These are phyloP conservation scores for Fusarium lateritium DNA, from an alignment of 2,329 filamentous ascomycete species.

Conservation along the genomic window DNA sequence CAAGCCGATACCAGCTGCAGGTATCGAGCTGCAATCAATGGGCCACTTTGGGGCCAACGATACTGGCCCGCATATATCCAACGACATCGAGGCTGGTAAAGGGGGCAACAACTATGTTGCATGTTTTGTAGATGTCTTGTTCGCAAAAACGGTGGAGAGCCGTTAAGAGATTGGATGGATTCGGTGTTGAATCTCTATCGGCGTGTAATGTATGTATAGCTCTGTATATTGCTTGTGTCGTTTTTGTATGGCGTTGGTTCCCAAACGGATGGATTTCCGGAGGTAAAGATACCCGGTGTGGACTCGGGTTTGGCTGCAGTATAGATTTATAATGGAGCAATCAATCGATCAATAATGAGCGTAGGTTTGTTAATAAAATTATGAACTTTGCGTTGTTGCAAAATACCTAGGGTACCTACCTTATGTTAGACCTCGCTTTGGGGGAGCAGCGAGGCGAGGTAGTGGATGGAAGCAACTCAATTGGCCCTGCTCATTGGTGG, in stretches of 20 bases:
- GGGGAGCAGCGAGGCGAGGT: background rate
- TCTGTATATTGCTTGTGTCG: background rate
- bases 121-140: constrained; percentile 47
- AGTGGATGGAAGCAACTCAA: background rate
- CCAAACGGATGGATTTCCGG: background rate
- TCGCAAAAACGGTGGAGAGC: constrained; percentile 46
- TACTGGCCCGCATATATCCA: constrained; percentile 30
- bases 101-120: constrained; percentile 30
- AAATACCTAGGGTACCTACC: background rate
- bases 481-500: constrained; percentile 10
- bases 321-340: background rate
- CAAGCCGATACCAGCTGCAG: constrained; percentile 25
- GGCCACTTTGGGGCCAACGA: constrained; percentile 47
- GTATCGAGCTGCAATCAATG: constrained; percentile 46
- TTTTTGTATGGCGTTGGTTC: constrained; percentile 22
- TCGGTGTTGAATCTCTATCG: too few relatives aligned
- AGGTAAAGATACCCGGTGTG: constrained; percentile 12
- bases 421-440: background rate
- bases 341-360: background rate
- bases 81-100: constrained; percentile 29
- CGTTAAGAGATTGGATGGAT: constrained; percentile 15
- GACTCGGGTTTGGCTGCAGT: constrained; percentile 1
- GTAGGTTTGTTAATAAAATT: background rate
- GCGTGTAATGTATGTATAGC: too few relatives aligned
- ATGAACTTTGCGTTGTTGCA: background rate